A percentile compares a stretch with the other conserved stretches of the same genome.
phyloP scores from a whole-genome alignment of 257 asterid species.

The Solanum megistacrolobum region DNA sequence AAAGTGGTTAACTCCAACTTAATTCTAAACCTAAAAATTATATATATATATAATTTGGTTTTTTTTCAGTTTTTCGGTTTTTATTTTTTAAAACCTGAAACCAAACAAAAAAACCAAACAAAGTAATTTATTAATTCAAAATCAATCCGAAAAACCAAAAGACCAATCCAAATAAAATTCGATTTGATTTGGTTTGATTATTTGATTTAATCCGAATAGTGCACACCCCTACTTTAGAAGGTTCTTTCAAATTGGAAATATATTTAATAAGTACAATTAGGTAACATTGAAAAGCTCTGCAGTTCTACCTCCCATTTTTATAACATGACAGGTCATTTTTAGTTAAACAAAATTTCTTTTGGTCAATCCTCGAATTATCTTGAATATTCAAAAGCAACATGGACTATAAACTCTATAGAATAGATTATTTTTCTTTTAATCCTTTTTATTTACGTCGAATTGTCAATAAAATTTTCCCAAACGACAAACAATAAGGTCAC shows the following conservation, averaged over 20 bases:
- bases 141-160: too few relatives aligned
- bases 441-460: neutral
- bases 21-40: too few relatives aligned
- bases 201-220: too few relatives aligned
- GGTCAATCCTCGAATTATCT: neutral
- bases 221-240: neutral
- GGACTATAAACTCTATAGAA: neutral
- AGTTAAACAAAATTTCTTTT: neutral
- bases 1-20: too few relatives aligned
- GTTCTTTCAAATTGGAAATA: neutral
- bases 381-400: neutral
- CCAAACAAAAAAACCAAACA: too few relatives aligned
- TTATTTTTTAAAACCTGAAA: too few relatives aligned
- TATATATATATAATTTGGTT: too few relatives aligned
- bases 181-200: accelerated
- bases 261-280: neutral
- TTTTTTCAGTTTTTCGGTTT: too few relatives aligned
- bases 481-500: neutral
- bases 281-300: neutral
- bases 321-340: neutral
- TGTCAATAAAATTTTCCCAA: neutral
- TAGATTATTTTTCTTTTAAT: neutral
- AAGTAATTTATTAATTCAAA: too few relatives aligned
- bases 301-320: too few relatives aligned
- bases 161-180: too few relatives aligned